Evolutionary conservation across 768 basidiomycete species (phyloP).

Genomic region (Termitomyces sp.): DNA sequence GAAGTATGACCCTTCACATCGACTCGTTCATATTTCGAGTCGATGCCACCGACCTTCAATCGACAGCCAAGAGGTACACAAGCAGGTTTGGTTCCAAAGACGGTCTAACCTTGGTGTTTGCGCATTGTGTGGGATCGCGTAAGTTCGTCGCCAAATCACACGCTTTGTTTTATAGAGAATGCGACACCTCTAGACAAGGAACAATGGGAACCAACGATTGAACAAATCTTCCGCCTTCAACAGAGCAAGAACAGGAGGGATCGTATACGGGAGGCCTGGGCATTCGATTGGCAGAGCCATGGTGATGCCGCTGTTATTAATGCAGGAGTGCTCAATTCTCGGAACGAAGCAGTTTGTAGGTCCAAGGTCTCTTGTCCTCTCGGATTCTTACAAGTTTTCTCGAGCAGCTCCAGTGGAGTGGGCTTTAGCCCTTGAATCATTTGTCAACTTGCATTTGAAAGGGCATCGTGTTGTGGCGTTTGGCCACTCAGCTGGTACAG

Average conservation of each 20-base stretch:
- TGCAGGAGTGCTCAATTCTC: slow-evolving; percentile 21
- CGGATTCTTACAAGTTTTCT: not conserved
- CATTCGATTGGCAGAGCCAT: slow-evolving; percentile 38
- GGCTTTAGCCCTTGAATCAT: slow-evolving; percentile 13
- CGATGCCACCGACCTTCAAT: slow-evolving; percentile 10
- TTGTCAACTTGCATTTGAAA: slow-evolving; percentile 14
- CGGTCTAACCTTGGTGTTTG: slow-evolving; percentile 16
- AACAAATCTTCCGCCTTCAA: slow-evolving; percentile 25
- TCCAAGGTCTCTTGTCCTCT: not conserved
- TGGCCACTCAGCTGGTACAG: slow-evolving; percentile 31
- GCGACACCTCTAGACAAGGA: slow-evolving; percentile 30
- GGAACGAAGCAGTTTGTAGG: slow-evolving; percentile 22
- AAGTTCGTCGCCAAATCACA: not conserved
- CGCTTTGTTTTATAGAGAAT: not conserved
- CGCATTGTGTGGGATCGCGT: slow-evolving; percentile 18
- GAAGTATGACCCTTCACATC: slow-evolving; percentile 3
- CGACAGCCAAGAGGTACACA: slow-evolving; percentile 17
- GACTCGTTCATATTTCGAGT: slow-evolving; percentile 6
- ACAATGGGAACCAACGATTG: slow-evolving; percentile 34
- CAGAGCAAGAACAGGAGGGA: slow-evolving; percentile 14
- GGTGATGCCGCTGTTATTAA: slow-evolving; percentile 36
- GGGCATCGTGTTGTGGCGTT: slow-evolving; percentile 26
- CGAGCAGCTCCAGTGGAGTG: slow-evolving; percentile 25
- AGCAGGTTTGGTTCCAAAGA: slow-evolving; percentile 1
- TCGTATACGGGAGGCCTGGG: slow-evolving; percentile 36